Evolutionary conservation across 768 basidiomycete species (phyloP), one percentile per base, ranked within the genome.

Genomic region (Lactarius evosmus): DNA sequence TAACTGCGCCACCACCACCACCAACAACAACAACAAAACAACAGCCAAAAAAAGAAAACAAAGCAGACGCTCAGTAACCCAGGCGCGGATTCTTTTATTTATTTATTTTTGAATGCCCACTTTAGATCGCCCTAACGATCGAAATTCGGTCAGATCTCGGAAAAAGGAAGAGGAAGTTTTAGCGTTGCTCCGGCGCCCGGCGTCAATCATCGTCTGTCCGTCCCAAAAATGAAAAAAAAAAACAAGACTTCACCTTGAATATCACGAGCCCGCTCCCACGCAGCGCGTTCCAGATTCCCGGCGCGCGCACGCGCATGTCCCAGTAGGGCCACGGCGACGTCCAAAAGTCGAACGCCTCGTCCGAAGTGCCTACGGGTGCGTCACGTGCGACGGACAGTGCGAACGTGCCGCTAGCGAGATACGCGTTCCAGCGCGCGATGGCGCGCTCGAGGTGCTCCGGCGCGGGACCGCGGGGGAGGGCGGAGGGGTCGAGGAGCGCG

Each of bases 91-190:
- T 17, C 38, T 16, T 17, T 9, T 2, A 22, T 33, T 14, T 17
- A 32, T 6, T 17, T n/a, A 16, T 33, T 27, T 51, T 29, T 4
- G 11, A 2, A 2, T n/a, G 79, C 88, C 75, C 66, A 95, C 92
- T 98, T 98, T 41, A 98, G 77, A 78, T 95, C 93, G 12, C 94
- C 93, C 87, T 91, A 68, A 32, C 29, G 29, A 11, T 3, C 6
- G 11, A 32, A 52, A 27, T 30, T 30, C 2, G 3, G 51, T 52
- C 17, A 52, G 51, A 17, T 33, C 32, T n/a, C 8, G 7, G 32
- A 33, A 33, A n/a, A n/a, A n/a, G n/a, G n/a, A n/a, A n/a, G n/a
- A 5, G 12, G 16, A 4, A 27, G 14, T 16, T 19, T 19, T n/a
- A n/a, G n/a, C n/a, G n/a, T n/a, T n/a, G n/a, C n/a, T n/a, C n/a